phyloP scores from a whole-genome alignment of 257 asterid species.

The Haberlea rhodopensis region DNA sequence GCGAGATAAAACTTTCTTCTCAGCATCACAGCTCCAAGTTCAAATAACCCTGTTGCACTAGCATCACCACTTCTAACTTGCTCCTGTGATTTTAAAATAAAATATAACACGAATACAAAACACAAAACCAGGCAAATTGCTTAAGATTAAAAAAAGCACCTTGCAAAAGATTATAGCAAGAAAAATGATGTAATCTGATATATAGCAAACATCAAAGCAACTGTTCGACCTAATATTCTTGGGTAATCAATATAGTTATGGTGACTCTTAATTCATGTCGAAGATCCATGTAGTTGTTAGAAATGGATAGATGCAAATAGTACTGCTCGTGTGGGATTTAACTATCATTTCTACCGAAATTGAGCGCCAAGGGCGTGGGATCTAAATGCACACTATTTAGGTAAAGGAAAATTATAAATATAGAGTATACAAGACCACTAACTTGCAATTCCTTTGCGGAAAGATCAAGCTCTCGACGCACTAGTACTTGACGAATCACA shows the following conservation, averaged over 20 bases:
- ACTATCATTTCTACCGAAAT: neutral
- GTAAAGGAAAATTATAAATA: neutral
- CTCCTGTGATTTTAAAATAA: slow-evolving; percentile 49
- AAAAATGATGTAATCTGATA: neutral
- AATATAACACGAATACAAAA: neutral
- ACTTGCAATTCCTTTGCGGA: slow-evolving; percentile 99
- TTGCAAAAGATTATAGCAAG: neutral
- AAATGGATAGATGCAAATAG: neutral
- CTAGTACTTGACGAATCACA: slow-evolving; percentile 95
- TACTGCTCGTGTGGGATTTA: neutral
- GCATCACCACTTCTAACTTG: slow-evolving; percentile 99
- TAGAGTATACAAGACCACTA: slow-evolving; percentile 26
- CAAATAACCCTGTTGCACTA: slow-evolving; percentile 77
- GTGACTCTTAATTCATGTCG: neutral
- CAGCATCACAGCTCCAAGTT: slow-evolving; percentile 98
- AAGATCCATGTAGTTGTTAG: neutral
- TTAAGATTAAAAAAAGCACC: neutral
- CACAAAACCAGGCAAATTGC: neutral
- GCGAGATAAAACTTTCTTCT: slow-evolving; percentile 95
- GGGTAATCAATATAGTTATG: neutral
- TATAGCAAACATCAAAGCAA: neutral
- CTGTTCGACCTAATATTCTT: neutral
- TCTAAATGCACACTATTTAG: neutral
- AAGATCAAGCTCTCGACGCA: slow-evolving; percentile 96
- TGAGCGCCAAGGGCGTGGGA: neutral